phyloP scores from a whole-genome alignment of 2,329 filamentous ascomycete species.

The Ophiostoma ulmi region DNA sequence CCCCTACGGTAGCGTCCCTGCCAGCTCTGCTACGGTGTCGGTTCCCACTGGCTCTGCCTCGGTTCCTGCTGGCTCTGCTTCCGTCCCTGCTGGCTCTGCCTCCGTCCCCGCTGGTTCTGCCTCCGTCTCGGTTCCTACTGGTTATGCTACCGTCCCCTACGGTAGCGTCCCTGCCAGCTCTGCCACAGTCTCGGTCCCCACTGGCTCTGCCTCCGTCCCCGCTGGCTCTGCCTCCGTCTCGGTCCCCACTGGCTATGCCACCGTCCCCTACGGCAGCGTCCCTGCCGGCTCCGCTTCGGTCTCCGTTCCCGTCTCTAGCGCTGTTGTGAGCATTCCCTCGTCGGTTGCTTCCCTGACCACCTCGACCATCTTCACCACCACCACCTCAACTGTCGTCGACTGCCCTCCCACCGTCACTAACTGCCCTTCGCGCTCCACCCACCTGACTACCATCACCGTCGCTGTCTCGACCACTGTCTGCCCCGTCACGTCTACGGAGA shows the following conservation, averaged over 20 bases:
- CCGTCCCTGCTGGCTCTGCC: background rate
- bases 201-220: background rate
- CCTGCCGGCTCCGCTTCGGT: constrained; percentile 9
- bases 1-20: background rate
- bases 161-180: too few relatives aligned
- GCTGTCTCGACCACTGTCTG: constrained; percentile 57
- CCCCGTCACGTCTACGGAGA: constrained; percentile 54
- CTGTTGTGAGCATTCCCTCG: constrained; percentile 6
- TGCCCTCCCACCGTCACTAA: constrained; percentile 44
- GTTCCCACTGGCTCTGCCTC: too few relatives aligned
- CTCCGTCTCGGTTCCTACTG: background rate
- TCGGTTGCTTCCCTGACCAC: constrained; percentile 27
- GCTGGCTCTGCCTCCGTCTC: background rate
- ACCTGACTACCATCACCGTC: constrained; percentile 47
- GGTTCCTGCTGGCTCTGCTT: background rate
- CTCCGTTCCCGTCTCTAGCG: constrained; percentile 1
- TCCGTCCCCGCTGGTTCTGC: background rate
- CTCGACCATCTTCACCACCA: constrained; percentile 44
- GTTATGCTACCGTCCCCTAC: background rate
- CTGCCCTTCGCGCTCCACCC: constrained; percentile 48
- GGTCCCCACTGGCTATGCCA: background rate
- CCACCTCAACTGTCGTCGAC: constrained; percentile 46
- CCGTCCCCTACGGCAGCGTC: background rate
- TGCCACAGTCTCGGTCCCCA: background rate
- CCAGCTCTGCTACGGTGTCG: constrained; percentile 6